Conservation (phyloP, 176 grass and related monocot species). For the Zoysia pacifica region DNA sequence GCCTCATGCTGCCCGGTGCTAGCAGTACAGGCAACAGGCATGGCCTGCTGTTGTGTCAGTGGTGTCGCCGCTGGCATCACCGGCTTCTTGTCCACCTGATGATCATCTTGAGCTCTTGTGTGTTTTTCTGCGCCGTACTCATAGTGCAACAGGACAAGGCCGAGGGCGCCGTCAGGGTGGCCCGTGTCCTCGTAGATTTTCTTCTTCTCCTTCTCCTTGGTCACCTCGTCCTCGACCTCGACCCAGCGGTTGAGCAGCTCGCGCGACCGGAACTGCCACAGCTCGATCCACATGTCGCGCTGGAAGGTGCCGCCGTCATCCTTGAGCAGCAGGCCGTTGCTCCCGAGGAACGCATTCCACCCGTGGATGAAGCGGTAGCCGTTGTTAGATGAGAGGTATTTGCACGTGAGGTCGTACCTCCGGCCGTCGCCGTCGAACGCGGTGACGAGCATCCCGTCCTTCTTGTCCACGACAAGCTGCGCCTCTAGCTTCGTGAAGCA, state of each 20-base stretch:
- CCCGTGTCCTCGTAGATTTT: background rate
- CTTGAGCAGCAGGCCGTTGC: background rate
- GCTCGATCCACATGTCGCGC: background rate
- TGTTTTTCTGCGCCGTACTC: background rate
- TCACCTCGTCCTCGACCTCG: no score
- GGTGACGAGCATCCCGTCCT: background rate
- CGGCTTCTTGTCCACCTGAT: background rate
- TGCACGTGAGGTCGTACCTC: conserved; percentile 16
- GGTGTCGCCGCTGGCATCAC: background rate
- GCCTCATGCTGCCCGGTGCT: no score
- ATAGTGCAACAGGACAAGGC: conserved; percentile 10
- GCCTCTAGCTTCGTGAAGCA: background rate
- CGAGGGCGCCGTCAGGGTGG: background rate
- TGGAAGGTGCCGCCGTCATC: background rate
- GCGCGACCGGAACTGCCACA: conserved; percentile 9
- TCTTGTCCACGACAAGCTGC: background rate
- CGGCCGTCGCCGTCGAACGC: background rate
- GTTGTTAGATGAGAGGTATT: background rate
- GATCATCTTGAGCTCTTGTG: background rate
- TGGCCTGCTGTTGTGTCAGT: no score
- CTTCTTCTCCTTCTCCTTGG: background rate
- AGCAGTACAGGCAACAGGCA: no score
- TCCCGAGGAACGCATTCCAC: background rate
- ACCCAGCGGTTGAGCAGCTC: background rate
- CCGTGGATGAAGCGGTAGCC: conserved; percentile 10